These are phyloP conservation scores for Echinochloa phyllopogon DNA, from an alignment of 176 grass and related monocot species.

Conservation along the genomic window DNA sequence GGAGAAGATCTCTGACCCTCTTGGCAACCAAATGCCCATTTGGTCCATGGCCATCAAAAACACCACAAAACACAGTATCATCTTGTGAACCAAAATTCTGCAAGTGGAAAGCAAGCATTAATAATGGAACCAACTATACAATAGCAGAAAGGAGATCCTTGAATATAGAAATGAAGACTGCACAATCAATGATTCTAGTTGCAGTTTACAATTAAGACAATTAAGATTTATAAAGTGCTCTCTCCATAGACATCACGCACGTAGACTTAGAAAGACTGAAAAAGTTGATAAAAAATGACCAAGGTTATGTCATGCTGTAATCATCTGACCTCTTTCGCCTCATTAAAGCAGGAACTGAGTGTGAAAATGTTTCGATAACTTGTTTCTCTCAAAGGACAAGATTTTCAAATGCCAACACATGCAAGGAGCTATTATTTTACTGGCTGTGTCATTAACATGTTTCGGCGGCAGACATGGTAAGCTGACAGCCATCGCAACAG, in stretches of 20 bases:
- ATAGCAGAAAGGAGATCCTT: background rate
- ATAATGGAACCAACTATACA: constrained; percentile 18
- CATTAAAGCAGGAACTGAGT: background rate
- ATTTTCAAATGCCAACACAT: background rate
- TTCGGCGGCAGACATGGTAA: background rate
- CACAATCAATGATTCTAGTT: background rate
- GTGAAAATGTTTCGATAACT: background rate
- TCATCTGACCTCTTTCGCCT: constrained; percentile 1
- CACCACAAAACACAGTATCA: constrained; percentile 82
- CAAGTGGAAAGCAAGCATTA: constrained; percentile 31
- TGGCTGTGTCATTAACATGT: background rate
- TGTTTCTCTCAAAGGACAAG: background rate
- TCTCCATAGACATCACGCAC: background rate
- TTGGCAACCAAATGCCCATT: constrained; percentile 89
- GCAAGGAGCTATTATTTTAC: constrained; percentile 15
- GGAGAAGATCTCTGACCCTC: constrained; percentile 95
- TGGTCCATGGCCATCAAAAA: constrained; percentile 96
- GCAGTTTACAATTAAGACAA: constrained; percentile 5
- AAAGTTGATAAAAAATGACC: background rate
- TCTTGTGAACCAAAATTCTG: constrained; percentile 83
- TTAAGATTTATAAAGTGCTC: background rate
- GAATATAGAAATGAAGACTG: constrained; percentile 15
- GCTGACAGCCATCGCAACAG: background rate
- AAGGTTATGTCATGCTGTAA: background rate
- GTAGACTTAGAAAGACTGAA: background rate